Evolutionary conservation across 169 alveolate species (phyloP).

Genomic region (Plasmodium blacklocki): DNA sequence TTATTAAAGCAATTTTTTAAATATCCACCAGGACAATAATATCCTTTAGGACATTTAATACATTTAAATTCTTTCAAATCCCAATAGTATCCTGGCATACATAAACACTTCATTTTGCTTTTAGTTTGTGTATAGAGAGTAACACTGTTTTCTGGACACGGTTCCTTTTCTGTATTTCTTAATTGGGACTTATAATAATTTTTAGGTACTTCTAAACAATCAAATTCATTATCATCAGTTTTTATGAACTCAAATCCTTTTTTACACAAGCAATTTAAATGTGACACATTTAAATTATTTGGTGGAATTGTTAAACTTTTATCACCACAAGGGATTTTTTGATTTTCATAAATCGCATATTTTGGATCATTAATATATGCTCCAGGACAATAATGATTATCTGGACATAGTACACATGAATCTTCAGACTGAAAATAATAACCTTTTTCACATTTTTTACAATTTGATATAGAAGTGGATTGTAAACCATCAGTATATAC

Average conservation of each 20-base stretch:
- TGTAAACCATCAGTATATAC: slow-evolving; percentile 48
- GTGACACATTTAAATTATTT: slow-evolving; percentile 74
- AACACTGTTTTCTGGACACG: slow-evolving; percentile 82
- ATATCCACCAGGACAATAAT: slow-evolving; percentile 82
- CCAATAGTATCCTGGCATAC: slow-evolving; percentile 64
- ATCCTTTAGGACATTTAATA: slow-evolving; percentile 81
- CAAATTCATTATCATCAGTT: slow-evolving; percentile 50
- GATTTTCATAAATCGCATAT: slow-evolving; percentile 64
- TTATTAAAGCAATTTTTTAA: slow-evolving; percentile 49
- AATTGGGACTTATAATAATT: slow-evolving; percentile 74
- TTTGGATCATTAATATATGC: slow-evolving; percentile 34
- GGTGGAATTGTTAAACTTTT: slow-evolving; percentile 77
- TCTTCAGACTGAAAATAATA: slow-evolving; percentile 72
- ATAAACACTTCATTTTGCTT: slow-evolving; percentile 36
- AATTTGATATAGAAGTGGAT: slow-evolving; percentile 65
- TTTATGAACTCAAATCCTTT: slow-evolving; percentile 77
- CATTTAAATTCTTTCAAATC: slow-evolving; percentile 35
- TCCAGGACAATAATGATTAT: slow-evolving; percentile 83
- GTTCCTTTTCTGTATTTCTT: slow-evolving; percentile 71
- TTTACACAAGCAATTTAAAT: slow-evolving; percentile 79
- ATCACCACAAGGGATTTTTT: slow-evolving; percentile 75
- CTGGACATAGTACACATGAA: slow-evolving; percentile 79
- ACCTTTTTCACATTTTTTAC: slow-evolving; percentile 79
- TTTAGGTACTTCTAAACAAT: slow-evolving; percentile 71
- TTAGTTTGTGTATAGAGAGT: slow-evolving; percentile 69